Conservation (phyloP, 352 stramenopile species). For the Globisporangium rhizosaccharum region DNA sequence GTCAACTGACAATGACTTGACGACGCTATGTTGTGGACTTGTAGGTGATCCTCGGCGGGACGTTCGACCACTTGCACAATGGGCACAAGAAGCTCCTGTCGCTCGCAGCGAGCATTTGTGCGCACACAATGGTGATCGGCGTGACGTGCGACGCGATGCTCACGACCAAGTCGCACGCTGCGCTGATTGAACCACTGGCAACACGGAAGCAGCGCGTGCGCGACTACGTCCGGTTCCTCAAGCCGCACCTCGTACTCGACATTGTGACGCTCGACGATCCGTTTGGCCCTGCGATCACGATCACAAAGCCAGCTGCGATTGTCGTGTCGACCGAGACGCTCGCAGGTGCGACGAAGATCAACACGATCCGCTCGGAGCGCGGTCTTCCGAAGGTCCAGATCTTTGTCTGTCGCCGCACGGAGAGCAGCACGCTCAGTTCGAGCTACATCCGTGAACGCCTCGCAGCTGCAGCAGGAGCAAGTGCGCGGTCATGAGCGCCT, state of each 20-base stretch:
- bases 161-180: conserved; percentile 59
- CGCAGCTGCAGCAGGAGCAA: conserved; percentile 16
- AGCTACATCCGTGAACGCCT: conserved; percentile 76
- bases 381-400: conserved; percentile 57
- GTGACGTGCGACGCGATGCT: conserved; percentile 82
- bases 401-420: conserved; percentile 75
- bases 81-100: conserved; percentile 89
- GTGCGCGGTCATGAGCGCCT: conserved; percentile 1
- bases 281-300: conserved; percentile 79
- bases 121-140: conserved; percentile 52
- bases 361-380: conserved; percentile 58
- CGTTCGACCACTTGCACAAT: conserved; percentile 90
- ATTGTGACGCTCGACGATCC: conserved; percentile 81
- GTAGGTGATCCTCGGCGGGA: conserved; percentile 70
- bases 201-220: conserved; percentile 50
- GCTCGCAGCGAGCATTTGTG: conserved; percentile 57
- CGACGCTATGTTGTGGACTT: background rate
- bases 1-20: background rate
- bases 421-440: conserved; percentile 80
- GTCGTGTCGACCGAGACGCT: conserved; percentile 86
- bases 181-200: conserved; percentile 65
- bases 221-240: conserved; percentile 60
- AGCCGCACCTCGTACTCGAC: conserved; percentile 51
- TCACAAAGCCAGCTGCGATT: conserved; percentile 62
- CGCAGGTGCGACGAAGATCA: conserved; percentile 76